Percentiles rank a stretch among this genome's conserved stretches.
Evolutionary conservation across 192 early-diverging fungal genomes (phyloP).

Genomic region (Geranomyces michiganensis): DNA sequence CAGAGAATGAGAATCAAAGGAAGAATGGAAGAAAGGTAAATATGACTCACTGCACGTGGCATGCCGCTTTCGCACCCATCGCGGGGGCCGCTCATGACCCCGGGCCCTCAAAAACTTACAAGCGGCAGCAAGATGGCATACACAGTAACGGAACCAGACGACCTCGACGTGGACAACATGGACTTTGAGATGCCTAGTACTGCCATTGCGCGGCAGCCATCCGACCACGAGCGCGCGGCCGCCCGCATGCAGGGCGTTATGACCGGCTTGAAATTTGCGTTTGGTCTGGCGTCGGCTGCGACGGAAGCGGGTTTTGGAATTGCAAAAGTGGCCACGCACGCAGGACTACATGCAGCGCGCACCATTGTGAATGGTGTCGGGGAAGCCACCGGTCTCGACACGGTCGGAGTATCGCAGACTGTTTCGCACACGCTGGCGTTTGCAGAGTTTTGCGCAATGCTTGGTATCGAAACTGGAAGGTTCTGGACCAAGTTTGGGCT

Average conservation of each 20-base stretch:
- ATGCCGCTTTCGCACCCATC: too few relatives aligned
- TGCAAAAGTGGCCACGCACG: constrained; percentile 42
- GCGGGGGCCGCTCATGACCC: too few relatives aligned
- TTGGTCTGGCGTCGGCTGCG: constrained; percentile 37
- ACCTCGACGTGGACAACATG: constrained; percentile 9
- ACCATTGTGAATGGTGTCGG: constrained; percentile 44
- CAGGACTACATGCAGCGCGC: constrained; percentile 35
- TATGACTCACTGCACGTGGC: too few relatives aligned
- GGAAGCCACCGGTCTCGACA: constrained; percentile 35
- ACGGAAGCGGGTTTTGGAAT: constrained; percentile 40
- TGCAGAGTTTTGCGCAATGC: constrained; percentile 44
- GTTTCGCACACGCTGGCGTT: constrained; percentile 33
- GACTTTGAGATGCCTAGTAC: not conserved
- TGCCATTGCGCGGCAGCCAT: not conserved
- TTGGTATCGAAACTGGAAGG: constrained; percentile 46
- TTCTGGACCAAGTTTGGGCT: constrained; percentile 48
- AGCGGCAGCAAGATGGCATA: constrained; percentile 4
- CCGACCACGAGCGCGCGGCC: not conserved
- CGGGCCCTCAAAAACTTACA: too few relatives aligned
- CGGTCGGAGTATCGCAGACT: constrained; percentile 36
- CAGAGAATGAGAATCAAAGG: too few relatives aligned
- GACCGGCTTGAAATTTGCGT: constrained; percentile 19
- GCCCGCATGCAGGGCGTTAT: not conserved
- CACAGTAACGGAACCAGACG: constrained; percentile 13
- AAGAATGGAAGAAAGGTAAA: too few relatives aligned